Conservation (phyloP, 1,139 yeast species). For the Nadsonia commutata region DNA sequence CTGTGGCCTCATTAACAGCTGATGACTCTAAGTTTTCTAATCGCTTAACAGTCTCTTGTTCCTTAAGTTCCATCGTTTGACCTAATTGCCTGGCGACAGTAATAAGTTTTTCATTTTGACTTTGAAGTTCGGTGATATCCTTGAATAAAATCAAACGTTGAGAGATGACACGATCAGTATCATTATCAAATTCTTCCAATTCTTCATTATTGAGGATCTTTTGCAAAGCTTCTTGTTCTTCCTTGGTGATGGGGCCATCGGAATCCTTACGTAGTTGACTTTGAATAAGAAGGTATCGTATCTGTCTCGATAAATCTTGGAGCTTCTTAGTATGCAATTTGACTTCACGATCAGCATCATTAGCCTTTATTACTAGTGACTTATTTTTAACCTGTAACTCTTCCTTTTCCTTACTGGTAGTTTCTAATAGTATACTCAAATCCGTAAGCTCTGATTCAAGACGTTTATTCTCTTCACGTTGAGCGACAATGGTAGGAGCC, state of each 20-base stretch:
- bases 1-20: conserved; percentile 59
- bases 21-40: conserved; percentile 37
- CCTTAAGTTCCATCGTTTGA: conserved; percentile 45
- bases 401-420: conserved; percentile 30
- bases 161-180: conserved; percentile 57
- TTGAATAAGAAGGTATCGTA: conserved; percentile 58
- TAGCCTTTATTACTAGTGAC: conserved; percentile 12
- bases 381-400: conserved; percentile 22
- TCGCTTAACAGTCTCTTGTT: conserved; percentile 28
- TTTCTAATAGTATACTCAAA: conserved; percentile 33
- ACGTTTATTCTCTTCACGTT: conserved; percentile 36
- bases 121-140: conserved; percentile 51
- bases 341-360: conserved; percentile 21
- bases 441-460: conserved; percentile 39
- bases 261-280: conserved; percentile 38
- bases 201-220: conserved; percentile 26
- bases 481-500: conserved; percentile 65
- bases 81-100: conserved; percentile 57
- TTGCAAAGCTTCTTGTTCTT: conserved; percentile 43
- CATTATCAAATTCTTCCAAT: conserved; percentile 31
- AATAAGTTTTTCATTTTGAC: conserved; percentile 58
- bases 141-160: conserved; percentile 61
- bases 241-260: conserved; percentile 39
- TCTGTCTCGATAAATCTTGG: conserved; percentile 64
- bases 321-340: conserved; percentile 37